Conservation (phyloP, 2,329 filamentous ascomycete species). For the Trichoderma sp. region DNA sequence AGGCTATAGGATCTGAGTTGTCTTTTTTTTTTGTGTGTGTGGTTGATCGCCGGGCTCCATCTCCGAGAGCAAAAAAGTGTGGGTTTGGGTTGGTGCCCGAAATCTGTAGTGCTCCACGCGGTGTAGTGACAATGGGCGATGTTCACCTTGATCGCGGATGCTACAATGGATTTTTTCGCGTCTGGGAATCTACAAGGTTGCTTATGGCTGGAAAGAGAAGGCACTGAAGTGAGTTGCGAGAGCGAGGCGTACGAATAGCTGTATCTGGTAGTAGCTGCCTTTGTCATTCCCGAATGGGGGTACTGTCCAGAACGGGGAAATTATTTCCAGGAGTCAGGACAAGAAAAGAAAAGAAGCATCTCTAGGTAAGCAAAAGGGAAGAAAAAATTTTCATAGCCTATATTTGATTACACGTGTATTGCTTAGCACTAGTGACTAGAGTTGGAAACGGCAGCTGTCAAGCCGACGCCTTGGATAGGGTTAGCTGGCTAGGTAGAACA, state of each 20-base stretch:
- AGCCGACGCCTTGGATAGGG: not conserved
- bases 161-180: not conserved
- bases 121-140: not conserved
- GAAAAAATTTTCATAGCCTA: not conserved
- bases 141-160: not conserved
- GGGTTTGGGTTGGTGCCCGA: not conserved
- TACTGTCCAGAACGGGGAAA: not conserved
- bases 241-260: not conserved
- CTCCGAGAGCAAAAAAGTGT: not conserved
- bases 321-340: not conserved
- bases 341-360: not conserved
- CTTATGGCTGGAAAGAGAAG: not conserved
- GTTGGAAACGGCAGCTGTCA: slow-evolving; percentile 5
- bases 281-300: not conserved
- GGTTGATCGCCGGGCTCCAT: not conserved
- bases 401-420: not conserved
- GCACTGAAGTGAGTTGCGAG: not conserved
- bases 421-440: not conserved
- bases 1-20: not conserved
- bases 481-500: not conserved
- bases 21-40: not conserved
- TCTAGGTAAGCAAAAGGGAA: not conserved
- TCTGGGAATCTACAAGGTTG: not conserved
- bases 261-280: not conserved
- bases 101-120: not conserved